These are phyloP conservation scores for Senna siamea DNA, from an alignment of 306 rosid species.

Conservation along the genomic window DNA sequence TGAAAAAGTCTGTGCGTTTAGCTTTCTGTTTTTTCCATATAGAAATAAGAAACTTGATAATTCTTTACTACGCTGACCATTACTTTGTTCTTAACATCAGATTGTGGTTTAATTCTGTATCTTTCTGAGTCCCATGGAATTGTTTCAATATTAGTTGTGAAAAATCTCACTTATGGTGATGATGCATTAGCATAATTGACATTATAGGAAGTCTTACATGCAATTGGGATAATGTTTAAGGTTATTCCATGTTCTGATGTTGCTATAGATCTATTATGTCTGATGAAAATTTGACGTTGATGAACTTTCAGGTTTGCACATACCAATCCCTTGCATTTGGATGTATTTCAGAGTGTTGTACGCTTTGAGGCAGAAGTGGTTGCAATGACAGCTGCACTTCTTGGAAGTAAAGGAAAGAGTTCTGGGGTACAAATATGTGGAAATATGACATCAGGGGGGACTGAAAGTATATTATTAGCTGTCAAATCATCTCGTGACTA, in stretches of 20 bases:
- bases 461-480: slow-evolving; percentile 93
- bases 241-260: slow-evolving; percentile 25
- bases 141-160: slow-evolving; percentile 11
- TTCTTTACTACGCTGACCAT: slow-evolving; percentile 19
- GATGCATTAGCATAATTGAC: slow-evolving; percentile 24
- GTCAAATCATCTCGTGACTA: slow-evolving; percentile 93
- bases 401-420: slow-evolving; percentile 76
- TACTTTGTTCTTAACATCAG: slow-evolving; percentile 7
- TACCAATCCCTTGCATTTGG: slow-evolving; percentile 94
- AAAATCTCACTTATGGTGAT: slow-evolving; percentile 17
- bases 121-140: slow-evolving; percentile 16
- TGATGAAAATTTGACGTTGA: slow-evolving; percentile 34
- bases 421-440: slow-evolving; percentile 95
- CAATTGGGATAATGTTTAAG: slow-evolving; percentile 15
- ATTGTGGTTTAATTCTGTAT: neutral
- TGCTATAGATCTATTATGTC: slow-evolving; percentile 13
- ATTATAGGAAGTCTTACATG: slow-evolving; percentile 10
- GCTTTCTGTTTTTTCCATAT: slow-evolving; percentile 20
- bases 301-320: slow-evolving; percentile 85
- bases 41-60: slow-evolving; percentile 11
- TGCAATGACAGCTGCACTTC: slow-evolving; percentile 90
- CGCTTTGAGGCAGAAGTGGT: slow-evolving; percentile 94
- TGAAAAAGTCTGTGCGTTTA: slow-evolving; percentile 1
- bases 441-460: slow-evolving; percentile 99
- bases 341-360: slow-evolving; percentile 85